A percentile compares a stretch with the other conserved stretches of the same genome.
Evolutionary conservation across 495 filamentous ascomycete genomes (phyloP).

Genomic region (Talaromyces stipitatus): DNA sequence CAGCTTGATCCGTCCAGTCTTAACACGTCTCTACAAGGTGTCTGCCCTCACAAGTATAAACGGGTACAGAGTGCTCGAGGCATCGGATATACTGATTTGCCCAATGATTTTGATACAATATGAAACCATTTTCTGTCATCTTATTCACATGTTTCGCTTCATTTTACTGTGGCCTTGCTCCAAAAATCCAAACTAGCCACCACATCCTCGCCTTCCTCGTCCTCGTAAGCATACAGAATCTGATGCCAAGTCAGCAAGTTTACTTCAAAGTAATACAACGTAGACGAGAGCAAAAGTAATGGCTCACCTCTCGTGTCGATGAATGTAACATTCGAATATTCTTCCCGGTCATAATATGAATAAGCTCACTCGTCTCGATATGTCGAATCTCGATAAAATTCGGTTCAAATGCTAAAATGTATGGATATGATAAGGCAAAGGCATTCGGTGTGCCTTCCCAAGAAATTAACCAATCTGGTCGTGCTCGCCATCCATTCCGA

Average conservation of each 20-base stretch:
- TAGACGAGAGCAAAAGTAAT: not conserved
- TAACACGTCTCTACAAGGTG: too few relatives aligned
- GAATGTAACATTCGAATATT: constrained; percentile 97
- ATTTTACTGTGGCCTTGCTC: constrained; percentile 33
- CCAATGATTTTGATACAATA: too few relatives aligned
- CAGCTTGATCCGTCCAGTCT: too few relatives aligned
- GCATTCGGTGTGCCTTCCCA: constrained; percentile 92
- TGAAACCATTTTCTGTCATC: too few relatives aligned
- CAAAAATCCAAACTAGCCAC: constrained; percentile 97
- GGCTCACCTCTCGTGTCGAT: constrained; percentile 84
- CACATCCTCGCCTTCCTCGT: constrained; percentile 86
- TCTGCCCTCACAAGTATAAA: too few relatives aligned
- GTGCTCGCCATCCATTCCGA: constrained; percentile 92
- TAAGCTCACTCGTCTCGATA: constrained; percentile 81
- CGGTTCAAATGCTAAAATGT: constrained; percentile 96
- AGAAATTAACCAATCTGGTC: constrained; percentile 92
- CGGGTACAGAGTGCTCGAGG: too few relatives aligned
- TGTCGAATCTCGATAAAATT: constrained; percentile 96
- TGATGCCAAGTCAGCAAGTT: constrained; percentile 20
- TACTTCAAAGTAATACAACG: not conserved
- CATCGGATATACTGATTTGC: too few relatives aligned
- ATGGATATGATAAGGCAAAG: constrained; percentile 90
- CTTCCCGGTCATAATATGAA: constrained; percentile 90
- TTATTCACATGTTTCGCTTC: not conserved
- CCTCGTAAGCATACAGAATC: constrained; percentile 96